These are phyloP conservation scores for Vitis amurensis DNA, from an alignment of 164 flowering plant genomes.

Conservation along the genomic window DNA sequence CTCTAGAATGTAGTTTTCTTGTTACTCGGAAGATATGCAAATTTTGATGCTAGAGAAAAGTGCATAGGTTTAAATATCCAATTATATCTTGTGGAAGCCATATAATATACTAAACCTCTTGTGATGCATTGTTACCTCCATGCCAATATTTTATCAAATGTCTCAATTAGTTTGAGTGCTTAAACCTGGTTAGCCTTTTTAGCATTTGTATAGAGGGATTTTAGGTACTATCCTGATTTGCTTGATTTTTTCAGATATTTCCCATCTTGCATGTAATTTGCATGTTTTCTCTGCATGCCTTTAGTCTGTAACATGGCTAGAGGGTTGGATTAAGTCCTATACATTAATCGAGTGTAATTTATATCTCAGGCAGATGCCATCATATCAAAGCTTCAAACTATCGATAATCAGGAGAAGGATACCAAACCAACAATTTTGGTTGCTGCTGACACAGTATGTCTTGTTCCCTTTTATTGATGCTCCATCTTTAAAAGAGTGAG, in stretches of 20 bases:
- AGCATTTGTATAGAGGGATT: no score
- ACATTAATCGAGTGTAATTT: conserved; percentile 12
- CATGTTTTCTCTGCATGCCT: neutral
- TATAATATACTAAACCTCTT: no score
- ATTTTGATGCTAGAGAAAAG: no score
- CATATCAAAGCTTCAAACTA: conserved; percentile 53
- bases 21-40: no score
- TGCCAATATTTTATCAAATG: no score
- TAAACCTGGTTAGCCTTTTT: no score
- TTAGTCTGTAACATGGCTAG: neutral
- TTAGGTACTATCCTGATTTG: no score
- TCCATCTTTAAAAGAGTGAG: neutral
- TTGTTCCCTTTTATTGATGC: conserved; percentile 11
- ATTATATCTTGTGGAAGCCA: no score
- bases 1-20: no score
- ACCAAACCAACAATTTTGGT: conserved; percentile 57
- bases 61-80: no score
- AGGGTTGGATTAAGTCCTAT: conserved; percentile 1
- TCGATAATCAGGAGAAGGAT: conserved; percentile 42
- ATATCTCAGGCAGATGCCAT: conserved; percentile 81
- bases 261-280: neutral
- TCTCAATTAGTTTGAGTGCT: no score
- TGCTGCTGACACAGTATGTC: conserved; percentile 85
- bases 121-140: no score
- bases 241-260: neutral